Percentiles rank a stretch among this genome's conserved stretches.
Conservation (phyloP, 2,329 filamentous ascomycete genomes). For the Penicillium occitanis region DNA sequence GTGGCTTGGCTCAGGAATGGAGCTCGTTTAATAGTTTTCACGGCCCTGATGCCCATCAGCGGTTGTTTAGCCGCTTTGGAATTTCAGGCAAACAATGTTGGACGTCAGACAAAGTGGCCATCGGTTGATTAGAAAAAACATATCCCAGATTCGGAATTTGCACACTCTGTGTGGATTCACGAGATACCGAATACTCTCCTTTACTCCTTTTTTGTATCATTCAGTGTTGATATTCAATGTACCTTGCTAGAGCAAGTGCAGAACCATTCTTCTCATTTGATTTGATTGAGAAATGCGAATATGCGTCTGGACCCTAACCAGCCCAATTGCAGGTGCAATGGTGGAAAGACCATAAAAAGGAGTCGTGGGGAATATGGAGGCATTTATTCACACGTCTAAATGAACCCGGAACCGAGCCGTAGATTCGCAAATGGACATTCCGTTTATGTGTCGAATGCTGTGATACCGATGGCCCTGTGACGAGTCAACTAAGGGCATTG, state of each 20-base stretch:
- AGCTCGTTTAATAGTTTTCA: background rate
- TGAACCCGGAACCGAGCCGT: background rate
- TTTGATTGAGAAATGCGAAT: background rate
- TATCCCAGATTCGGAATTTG: too few relatives aligned
- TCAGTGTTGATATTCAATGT: background rate
- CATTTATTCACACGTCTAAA: background rate
- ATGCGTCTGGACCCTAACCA: background rate
- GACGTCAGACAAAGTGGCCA: background rate
- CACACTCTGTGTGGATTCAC: too few relatives aligned
- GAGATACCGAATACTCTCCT: background rate
- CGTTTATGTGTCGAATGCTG: background rate
- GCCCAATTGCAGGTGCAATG: background rate
- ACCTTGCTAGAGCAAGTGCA: background rate
- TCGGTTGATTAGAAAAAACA: too few relatives aligned
- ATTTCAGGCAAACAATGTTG: background rate
- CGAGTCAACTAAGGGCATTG: background rate
- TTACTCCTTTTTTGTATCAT: background rate
- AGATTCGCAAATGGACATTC: background rate
- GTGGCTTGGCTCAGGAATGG: background rate
- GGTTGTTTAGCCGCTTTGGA: background rate
- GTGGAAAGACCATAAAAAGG: background rate
- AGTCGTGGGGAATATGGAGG: background rate
- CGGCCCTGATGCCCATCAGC: background rate
- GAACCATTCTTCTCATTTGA: background rate
- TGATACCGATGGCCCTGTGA: background rate